Percentiles rank a stretch among this genome's conserved stretches.
phyloP scores from a whole-genome alignment of 2,329 filamentous ascomycete species.

The Tympanopsis confertula region DNA sequence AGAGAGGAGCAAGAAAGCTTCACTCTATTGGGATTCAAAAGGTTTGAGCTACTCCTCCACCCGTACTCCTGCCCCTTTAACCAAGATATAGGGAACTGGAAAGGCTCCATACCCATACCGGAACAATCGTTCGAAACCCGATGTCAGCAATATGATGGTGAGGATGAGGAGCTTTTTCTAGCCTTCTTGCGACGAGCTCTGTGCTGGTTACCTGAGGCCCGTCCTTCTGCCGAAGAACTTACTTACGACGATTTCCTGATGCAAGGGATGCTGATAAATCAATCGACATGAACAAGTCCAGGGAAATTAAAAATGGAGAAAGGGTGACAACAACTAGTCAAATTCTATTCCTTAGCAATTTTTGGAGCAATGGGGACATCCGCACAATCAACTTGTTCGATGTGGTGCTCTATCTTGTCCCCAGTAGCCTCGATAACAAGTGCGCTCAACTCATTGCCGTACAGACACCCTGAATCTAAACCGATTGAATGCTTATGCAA shows the following conservation, averaged over 20 bases:
- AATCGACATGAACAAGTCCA: no score
- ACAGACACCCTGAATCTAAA: not conserved
- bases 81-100: conserved; percentile 12
- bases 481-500: not conserved
- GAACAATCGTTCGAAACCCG: conserved; percentile 11
- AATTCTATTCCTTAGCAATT: no score
- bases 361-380: not conserved
- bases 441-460: not conserved
- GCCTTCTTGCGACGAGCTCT: conserved; percentile 10
- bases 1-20: conserved; percentile 12
- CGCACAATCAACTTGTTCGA: not conserved
- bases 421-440: not conserved
- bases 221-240: conserved; percentile 11
- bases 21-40: conserved; percentile 10
- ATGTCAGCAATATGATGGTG: conserved; percentile 9
- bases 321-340: no score
- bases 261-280: not conserved
- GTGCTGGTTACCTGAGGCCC: conserved; percentile 12
- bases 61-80: not conserved
- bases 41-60: conserved; percentile 4
- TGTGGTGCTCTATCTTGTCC: not conserved
- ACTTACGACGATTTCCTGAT: conserved; percentile 8
- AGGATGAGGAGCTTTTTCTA: conserved; percentile 10
- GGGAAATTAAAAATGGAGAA: no score
- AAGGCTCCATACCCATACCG: conserved; percentile 11